Conservation (phyloP, 129 eudicot species). For the Flaveria sonorensis region DNA sequence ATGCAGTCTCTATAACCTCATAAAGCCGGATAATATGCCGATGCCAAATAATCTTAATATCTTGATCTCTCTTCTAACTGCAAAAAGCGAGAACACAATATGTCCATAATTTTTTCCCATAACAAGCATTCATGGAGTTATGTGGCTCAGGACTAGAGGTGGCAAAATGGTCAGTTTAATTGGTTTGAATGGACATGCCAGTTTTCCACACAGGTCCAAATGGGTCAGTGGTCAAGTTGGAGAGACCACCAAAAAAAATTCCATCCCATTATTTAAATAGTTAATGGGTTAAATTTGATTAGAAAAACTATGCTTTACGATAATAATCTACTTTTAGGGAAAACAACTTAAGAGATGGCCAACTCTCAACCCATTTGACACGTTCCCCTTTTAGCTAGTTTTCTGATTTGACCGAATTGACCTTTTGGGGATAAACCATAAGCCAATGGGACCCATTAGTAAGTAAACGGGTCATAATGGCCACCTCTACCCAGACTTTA, state of each 20-base stretch:
- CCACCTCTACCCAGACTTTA: not conserved
- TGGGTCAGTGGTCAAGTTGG: not conserved
- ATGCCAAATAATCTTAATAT: constrained; percentile 91
- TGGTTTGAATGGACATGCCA: not conserved
- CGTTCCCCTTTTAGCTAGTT: not conserved
- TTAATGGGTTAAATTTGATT: not conserved
- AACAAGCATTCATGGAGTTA: not conserved
- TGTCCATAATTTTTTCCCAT: not conserved
- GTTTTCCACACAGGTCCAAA: not conserved
- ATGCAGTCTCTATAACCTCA: constrained; percentile 92
- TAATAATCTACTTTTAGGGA: not conserved
- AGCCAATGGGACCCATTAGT: not conserved
- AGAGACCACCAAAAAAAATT: not conserved
- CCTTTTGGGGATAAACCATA: not conserved
- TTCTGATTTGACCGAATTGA: not conserved
- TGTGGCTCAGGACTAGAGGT: not conserved
- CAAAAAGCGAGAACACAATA: constrained; percentile 33
- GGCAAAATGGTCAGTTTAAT: not conserved
- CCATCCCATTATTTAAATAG: too few relatives aligned
- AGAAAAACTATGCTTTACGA: not conserved
- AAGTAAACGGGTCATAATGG: not conserved
- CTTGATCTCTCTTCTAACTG: constrained; percentile 97
- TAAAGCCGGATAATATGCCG: constrained; percentile 96
- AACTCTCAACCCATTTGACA: constrained; percentile 1
- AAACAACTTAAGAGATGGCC: too few relatives aligned